phyloP scores from a whole-genome alignment of 805 yeast species.

The Diddensiella caesifluorescens region DNA sequence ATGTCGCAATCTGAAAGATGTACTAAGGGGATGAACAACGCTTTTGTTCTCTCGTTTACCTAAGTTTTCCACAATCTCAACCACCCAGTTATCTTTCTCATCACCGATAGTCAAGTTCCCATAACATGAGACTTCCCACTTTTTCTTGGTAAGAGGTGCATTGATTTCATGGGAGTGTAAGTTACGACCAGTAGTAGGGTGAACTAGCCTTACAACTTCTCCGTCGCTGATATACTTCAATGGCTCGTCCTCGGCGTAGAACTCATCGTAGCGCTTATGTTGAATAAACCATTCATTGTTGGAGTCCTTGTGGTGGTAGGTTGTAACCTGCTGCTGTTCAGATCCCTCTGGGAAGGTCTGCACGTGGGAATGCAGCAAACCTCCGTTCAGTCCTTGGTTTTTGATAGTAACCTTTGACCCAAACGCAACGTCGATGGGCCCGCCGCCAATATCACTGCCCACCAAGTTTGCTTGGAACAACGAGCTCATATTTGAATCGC shows the following conservation, averaged over 20 bases:
- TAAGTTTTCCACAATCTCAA: constrained; percentile 60
- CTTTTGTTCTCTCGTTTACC: constrained; percentile 32
- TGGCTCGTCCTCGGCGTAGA: constrained; percentile 29
- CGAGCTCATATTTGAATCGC: constrained; percentile 87
- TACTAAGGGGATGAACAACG: constrained; percentile 57
- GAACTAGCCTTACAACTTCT: constrained; percentile 65
- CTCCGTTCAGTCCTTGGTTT: constrained; percentile 65
- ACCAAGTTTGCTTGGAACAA: constrained; percentile 81
- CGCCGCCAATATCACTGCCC: constrained; percentile 57
- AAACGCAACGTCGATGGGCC: constrained; percentile 60
- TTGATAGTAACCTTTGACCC: constrained; percentile 62
- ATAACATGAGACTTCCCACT: constrained; percentile 84
- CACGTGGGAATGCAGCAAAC: constrained; percentile 80
- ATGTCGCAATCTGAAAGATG: constrained; percentile 73
- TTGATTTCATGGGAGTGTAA: constrained; percentile 77
- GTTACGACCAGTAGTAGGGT: constrained; percentile 63
- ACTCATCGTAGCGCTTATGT: constrained; percentile 22
- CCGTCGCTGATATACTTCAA: constrained; percentile 49
- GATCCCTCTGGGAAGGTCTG: constrained; percentile 89
- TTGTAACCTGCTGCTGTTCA: constrained; percentile 88
- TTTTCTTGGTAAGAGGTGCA: constrained; percentile 63
- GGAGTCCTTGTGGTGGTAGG: constrained; percentile 81
- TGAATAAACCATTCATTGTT: constrained; percentile 75
- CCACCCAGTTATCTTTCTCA: constrained; percentile 80
- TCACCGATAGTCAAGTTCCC: constrained; percentile 72